A percentile compares a stretch with the other conserved stretches of the same genome.
phyloP scores from a whole-genome alignment of 306 rosid genomes.

The Aeschynomene evenia region DNA sequence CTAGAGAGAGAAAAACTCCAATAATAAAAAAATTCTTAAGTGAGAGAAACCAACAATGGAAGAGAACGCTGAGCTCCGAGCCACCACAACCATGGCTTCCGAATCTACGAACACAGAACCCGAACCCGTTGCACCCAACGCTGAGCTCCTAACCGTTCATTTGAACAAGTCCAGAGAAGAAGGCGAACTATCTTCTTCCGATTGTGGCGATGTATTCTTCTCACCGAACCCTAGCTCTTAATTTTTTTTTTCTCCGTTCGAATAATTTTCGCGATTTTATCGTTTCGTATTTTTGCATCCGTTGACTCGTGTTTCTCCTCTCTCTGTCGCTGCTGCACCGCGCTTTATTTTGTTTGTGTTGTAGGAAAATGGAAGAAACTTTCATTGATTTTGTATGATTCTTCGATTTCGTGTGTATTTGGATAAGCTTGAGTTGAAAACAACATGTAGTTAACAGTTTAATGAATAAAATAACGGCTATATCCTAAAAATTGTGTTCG shows the following conservation, averaged over 20 bases:
- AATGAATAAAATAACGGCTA: too few species aligned
- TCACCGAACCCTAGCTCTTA: slow-evolving; percentile 32
- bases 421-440: too few species aligned
- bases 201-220: slow-evolving; percentile 42
- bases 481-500: too few species aligned
- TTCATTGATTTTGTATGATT: neutral
- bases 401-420: too few species aligned
- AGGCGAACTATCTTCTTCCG: slow-evolving; percentile 81
- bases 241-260: neutral
- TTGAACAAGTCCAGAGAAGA: slow-evolving; percentile 69
- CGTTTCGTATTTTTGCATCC: neutral
- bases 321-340: neutral
- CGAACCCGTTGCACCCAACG: slow-evolving; percentile 1
- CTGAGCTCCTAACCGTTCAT: slow-evolving; percentile 5
- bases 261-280: neutral
- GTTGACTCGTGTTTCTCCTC: neutral
- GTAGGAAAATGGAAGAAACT: neutral
- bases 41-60: slow-evolving; percentile 32
- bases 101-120: slow-evolving; percentile 6
- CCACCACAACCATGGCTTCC: slow-evolving; percentile 24
- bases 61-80: slow-evolving; percentile 33
- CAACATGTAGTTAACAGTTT: too few species aligned
- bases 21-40: neutral
- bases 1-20: neutral
- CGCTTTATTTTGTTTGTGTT: slow-evolving; percentile 9